Evolutionary conservation across 176 grass and related monocot genomes (phyloP), one percentile per base, ranked within the genome.

Genomic region (Areca catechu): DNA sequence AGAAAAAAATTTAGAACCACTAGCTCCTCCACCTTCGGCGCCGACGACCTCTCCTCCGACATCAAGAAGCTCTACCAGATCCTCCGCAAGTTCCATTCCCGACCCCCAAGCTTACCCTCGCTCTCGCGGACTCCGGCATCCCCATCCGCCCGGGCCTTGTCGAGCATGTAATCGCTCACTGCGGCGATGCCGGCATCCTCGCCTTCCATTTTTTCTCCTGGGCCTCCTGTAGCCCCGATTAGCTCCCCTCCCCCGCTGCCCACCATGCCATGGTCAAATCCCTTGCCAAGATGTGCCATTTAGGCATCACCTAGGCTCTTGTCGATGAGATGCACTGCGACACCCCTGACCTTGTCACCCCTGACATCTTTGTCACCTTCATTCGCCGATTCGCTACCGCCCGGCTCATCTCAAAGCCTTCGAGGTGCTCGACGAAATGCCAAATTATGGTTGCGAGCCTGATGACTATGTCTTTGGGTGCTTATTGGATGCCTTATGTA

Each of bases 161-260:
- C 70, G 77, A 82, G 51, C 70, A 79, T 28, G 86, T 86, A 16
- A 74, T 89, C 47, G 69, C 53, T 53, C 86, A 81, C 68, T 90
- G 71, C 71, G 86, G 80, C 48, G 68, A 61, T 49, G 74, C 83
- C 29, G 83, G 76, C 43, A 54, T 77, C 53, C 83, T 86, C 61
- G 78, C 86, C 25, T 78, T 84, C 52, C 74, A 66, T 65, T 89
- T 66, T 5, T 29, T 29, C 27, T 29, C 27, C 1, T 29, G 27
- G 27, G 27, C 27, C 4, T 29, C 27, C 27, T 5, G 27, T 5
- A 0, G 27, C 27, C 27, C 27, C 27, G 27, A 29, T 5, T 29
- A 29, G 4, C 5, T 29, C 4, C 27, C 27, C 27, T 72, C 83
- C 74, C 91, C 79, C 62, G 57, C 83, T 60, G 0, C 85, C 77